These are phyloP conservation scores for Fusarium sp. DNA, from an alignment of 2,329 filamentous ascomycete genomes.

Conservation along the genomic window DNA sequence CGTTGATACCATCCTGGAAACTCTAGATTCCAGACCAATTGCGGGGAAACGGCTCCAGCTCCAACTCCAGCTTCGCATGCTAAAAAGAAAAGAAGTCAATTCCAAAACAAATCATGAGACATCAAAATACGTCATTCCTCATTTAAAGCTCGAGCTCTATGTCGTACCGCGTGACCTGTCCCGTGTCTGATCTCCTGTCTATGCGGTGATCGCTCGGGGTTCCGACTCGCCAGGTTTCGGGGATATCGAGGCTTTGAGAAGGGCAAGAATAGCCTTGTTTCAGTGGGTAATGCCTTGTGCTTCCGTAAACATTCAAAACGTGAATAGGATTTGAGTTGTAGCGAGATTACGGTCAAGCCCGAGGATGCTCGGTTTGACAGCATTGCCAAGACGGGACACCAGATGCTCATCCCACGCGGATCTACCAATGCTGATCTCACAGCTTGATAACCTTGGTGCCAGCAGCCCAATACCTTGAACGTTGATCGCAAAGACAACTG, in stretches of 20 bases:
- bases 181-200: not conserved
- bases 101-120: slow-evolving; percentile 16
- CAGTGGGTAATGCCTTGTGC: slow-evolving; percentile 11
- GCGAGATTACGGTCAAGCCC: slow-evolving; percentile 8
- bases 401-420: slow-evolving; percentile 7
- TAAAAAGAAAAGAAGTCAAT: slow-evolving; percentile 17
- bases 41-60: slow-evolving; percentile 16
- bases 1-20: slow-evolving; percentile 14
- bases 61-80: not conserved
- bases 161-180: slow-evolving; percentile 10
- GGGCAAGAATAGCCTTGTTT: slow-evolving; percentile 19
- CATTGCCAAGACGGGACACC: slow-evolving; percentile 23
- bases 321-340: slow-evolving; percentile 5
- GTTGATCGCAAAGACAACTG: slow-evolving; percentile 4
- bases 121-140: slow-evolving; percentile 27
- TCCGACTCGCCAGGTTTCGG: slow-evolving; percentile 25
- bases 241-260: slow-evolving; percentile 28
- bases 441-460: not conserved
- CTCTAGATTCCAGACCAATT: slow-evolving; percentile 14
- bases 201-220: slow-evolving; percentile 29
- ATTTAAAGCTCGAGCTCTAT: slow-evolving; percentile 1
- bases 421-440: slow-evolving; percentile 8
- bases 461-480: not conserved
- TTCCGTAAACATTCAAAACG: slow-evolving; percentile 2
- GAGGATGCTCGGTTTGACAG: slow-evolving; percentile 8